Conservation (phyloP, 2,329 filamentous ascomycete genomes). For the Herpotrichia juniperi region DNA sequence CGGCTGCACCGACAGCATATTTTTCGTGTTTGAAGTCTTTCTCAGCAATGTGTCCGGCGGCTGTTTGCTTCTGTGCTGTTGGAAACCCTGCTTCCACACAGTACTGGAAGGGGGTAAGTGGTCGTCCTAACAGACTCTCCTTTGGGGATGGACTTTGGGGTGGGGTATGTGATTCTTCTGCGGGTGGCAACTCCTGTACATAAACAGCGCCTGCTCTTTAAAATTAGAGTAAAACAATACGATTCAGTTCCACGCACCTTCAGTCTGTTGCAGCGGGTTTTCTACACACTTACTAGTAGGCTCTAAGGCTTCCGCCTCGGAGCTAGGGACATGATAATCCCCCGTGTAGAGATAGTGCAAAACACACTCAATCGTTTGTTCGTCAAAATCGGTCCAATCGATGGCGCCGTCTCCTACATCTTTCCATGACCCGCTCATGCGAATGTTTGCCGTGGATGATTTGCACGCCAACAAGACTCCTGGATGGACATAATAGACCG, state of each 20-base stretch:
- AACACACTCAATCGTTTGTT: slow-evolving; percentile 4
- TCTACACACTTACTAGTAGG: neutral
- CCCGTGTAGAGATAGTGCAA: slow-evolving; percentile 3
- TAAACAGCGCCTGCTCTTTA: neutral
- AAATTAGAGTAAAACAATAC: neutral
- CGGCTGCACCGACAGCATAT: neutral
- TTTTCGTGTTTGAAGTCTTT: slow-evolving; percentile 1
- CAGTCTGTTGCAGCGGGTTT: neutral
- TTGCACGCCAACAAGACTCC: slow-evolving; percentile 1
- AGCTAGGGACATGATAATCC: slow-evolving; percentile 1
- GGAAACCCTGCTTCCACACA: too few relatives aligned
- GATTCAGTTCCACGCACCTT: neutral
- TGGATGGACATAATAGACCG: slow-evolving; percentile 4
- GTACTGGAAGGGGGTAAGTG: slow-evolving; percentile 2
- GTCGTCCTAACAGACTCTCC: neutral
- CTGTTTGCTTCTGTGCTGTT: too few relatives aligned
- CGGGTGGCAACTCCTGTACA: neutral
- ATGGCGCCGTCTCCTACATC: neutral
- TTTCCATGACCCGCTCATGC: slow-evolving; percentile 4
- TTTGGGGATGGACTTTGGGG: neutral
- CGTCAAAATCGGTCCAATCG: slow-evolving; percentile 4
- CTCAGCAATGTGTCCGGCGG: too few relatives aligned
- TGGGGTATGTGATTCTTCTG: slow-evolving; percentile 1
- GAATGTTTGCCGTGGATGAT: slow-evolving; percentile 1
- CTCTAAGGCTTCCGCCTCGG: neutral